Evolutionary conservation across 768 basidiomycete species (phyloP).

Genomic region (Suillus ampliporus): DNA sequence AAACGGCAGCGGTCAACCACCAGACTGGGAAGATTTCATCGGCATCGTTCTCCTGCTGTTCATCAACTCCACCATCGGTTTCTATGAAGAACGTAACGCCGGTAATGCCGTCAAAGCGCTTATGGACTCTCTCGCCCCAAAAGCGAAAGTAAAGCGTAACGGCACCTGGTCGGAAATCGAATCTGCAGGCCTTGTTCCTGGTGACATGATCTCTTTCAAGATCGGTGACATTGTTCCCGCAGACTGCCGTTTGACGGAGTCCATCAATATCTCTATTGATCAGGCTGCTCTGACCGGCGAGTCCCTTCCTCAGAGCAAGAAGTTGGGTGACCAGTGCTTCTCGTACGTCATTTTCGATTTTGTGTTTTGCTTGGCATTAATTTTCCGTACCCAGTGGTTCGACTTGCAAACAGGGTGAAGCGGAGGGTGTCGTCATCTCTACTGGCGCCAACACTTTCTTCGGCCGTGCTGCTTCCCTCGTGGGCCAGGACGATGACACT

Average conservation of each 20-base stretch:
- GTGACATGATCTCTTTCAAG: constrained; percentile 97
- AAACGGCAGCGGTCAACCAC: constrained; percentile 84
- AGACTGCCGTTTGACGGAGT: constrained; percentile 95
- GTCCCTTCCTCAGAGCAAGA: constrained; percentile 92
- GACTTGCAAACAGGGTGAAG: constrained; percentile 98
- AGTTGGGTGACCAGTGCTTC: constrained; percentile 95
- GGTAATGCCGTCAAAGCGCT: constrained; percentile 99
- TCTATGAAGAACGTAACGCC: constrained; percentile 96
- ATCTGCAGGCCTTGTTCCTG: constrained; percentile 87
- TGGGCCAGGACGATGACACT: constrained; percentile 97
- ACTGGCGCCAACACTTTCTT: constrained; percentile 99
- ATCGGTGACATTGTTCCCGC: constrained; percentile 99
- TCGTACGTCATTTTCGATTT: constrained; percentile 65
- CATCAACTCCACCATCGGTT: constrained; percentile 96
- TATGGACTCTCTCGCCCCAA: constrained; percentile 99
- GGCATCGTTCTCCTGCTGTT: constrained; percentile 93
- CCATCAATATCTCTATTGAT: constrained; percentile 97
- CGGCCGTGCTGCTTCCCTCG: constrained; percentile 96
- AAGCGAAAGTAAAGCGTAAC: constrained; percentile 91
- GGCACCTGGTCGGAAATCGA: constrained; percentile 91
- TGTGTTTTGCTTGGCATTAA: constrained; percentile 11
- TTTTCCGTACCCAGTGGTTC: constrained; percentile 66
- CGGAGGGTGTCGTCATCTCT: constrained; percentile 97
- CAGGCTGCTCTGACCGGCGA: constrained; percentile 98
- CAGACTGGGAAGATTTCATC: constrained; percentile 97